phyloP scores from a whole-genome alignment of 176 grass and related monocot genomes.

The Triticum urartu region DNA sequence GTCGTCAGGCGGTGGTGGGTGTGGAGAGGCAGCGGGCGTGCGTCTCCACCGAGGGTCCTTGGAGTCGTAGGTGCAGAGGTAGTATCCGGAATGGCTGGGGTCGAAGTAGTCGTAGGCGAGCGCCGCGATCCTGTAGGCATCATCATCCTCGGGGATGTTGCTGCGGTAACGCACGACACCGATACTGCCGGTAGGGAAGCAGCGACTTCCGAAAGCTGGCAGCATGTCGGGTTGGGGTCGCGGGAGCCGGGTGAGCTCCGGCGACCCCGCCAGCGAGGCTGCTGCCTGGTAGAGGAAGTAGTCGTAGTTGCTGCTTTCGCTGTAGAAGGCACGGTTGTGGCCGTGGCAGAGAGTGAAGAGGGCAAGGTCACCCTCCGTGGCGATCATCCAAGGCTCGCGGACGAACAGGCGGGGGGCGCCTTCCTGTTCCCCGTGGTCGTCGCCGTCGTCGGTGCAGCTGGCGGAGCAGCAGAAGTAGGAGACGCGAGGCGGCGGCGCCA shows the following conservation, averaged over 20 bases:
- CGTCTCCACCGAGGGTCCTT: no score
- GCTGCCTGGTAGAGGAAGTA: not conserved
- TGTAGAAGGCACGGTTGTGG: accelerated
- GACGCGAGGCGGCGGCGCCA: not conserved
- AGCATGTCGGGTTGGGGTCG: not conserved
- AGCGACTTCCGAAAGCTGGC: not conserved
- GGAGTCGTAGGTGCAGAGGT: no score
- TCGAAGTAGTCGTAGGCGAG: no score
- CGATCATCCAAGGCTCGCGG: not conserved
- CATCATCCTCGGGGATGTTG: no score
- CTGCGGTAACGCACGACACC: not conserved
- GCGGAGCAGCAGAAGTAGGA: not conserved
- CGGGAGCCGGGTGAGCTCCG: not conserved
- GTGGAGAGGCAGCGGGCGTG: no score
- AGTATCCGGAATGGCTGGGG: no score
- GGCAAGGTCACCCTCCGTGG: not conserved
- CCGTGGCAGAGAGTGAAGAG: not conserved
- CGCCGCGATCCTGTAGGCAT: no score
- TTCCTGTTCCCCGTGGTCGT: not conserved
- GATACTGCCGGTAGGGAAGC: not conserved
- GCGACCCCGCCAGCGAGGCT: no score
- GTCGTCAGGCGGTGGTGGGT: no score
- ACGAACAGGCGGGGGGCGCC: not conserved
- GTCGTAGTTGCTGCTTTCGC: not conserved
- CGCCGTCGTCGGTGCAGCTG: not conserved